Percentiles rank a stretch among this genome's conserved stretches.
phyloP scores from a whole-genome alignment of 306 rosid species.

The Casuarina cunninghamiana region DNA sequence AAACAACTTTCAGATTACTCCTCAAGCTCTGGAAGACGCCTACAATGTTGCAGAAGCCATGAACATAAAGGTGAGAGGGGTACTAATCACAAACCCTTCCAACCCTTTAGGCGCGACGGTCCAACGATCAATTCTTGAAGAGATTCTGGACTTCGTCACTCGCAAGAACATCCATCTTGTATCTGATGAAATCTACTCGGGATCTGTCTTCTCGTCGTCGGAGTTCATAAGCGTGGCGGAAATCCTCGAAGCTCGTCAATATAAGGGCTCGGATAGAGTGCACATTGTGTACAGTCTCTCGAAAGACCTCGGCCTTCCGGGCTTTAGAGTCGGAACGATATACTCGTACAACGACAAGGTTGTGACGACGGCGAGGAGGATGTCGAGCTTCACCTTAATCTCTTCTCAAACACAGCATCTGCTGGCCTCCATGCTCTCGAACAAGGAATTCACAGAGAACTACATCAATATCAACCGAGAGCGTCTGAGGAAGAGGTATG shows the following conservation, averaged over 20 bases:
- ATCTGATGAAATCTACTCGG: constrained; percentile 95
- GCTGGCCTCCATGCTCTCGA: constrained; percentile 72
- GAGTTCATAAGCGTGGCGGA: constrained; percentile 78
- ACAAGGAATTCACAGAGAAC: constrained; percentile 50
- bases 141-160: constrained; percentile 60
- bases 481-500: constrained; percentile 64
- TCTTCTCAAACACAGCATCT: constrained; percentile 88
- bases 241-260: constrained; percentile 42
- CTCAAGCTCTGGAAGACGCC: constrained; percentile 67
- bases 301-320: constrained; percentile 89
- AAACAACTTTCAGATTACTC: constrained; percentile 75
- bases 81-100: constrained; percentile 87
- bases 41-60: constrained; percentile 48
- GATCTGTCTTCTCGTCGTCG: constrained; percentile 63
- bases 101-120: constrained; percentile 83
- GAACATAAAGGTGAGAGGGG: constrained; percentile 61
- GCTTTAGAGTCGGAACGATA: constrained; percentile 82
- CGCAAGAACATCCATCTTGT: constrained; percentile 84
- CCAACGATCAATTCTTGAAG: constrained; percentile 52
- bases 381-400: constrained; percentile 89
- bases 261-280: constrained; percentile 60
- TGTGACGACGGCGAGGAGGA: constrained; percentile 79
- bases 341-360: constrained; percentile 84
- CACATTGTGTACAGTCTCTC: constrained; percentile 97
- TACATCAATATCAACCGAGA: constrained; percentile 65